Percentiles rank a stretch among this genome's conserved stretches.
Evolutionary conservation across 2,329 filamentous ascomycete genomes (phyloP).

Genomic region (Dactylellina parvicollis): DNA sequence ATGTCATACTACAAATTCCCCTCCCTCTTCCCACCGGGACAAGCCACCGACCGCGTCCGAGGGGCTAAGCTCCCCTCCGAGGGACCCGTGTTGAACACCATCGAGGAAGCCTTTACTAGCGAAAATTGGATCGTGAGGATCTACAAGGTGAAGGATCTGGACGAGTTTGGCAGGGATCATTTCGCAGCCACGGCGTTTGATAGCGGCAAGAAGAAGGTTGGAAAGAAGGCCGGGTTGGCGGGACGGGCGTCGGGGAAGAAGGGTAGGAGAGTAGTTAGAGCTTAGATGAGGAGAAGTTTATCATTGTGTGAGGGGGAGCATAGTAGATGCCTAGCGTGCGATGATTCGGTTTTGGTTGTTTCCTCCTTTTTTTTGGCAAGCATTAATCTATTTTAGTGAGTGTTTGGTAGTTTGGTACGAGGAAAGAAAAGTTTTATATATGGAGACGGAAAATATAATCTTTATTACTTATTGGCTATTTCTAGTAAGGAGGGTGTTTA

Average conservation of each 20-base stretch:
- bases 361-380: neutral
- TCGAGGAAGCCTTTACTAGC: constrained; percentile 97
- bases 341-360: too few relatives aligned
- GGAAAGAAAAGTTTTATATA: neutral
- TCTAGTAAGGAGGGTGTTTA: too few relatives aligned
- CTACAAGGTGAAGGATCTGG: constrained; percentile 99
- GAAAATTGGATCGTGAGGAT: constrained; percentile 99
- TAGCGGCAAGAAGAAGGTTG: constrained; percentile 66
- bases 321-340: too few relatives aligned
- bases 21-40: constrained; percentile 86
- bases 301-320: neutral
- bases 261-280: constrained; percentile 27
- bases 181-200: constrained; percentile 69
- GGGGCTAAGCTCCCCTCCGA: constrained; percentile 80
- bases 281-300: neutral
- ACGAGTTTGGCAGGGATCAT: constrained; percentile 93
- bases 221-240: constrained; percentile 61
- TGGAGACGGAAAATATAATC: constrained; percentile 1
- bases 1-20: constrained; percentile 99
- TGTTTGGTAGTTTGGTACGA: neutral
- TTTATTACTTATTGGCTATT: neutral
- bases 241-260: constrained; percentile 55
- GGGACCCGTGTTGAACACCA: constrained; percentile 82
- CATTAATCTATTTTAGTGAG: neutral
- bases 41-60: constrained; percentile 90